Conservation (phyloP, 805 yeast species). For the Candida pseudofarinosa region DNA sequence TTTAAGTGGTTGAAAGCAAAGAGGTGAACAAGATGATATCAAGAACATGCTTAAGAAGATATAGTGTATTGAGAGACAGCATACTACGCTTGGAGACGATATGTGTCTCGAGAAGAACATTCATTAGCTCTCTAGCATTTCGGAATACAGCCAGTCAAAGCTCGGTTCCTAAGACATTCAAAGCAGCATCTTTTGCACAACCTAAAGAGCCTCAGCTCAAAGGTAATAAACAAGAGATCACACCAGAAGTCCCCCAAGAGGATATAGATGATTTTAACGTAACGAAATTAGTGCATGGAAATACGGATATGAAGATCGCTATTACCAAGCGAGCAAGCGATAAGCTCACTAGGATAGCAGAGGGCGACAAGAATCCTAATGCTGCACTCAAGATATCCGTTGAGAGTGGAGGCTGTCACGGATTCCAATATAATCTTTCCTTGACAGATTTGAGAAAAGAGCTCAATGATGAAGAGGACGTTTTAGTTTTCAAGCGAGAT, state of each 20-base stretch:
- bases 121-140: neutral
- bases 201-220: slow-evolving; percentile 19
- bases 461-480: slow-evolving; percentile 27
- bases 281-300: slow-evolving; percentile 33
- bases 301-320: slow-evolving; percentile 38
- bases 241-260: slow-evolving; percentile 14
- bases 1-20: neutral
- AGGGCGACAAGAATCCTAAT: slow-evolving; percentile 51
- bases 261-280: slow-evolving; percentile 27
- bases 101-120: neutral
- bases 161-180: slow-evolving; percentile 16
- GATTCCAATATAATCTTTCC: slow-evolving; percentile 82
- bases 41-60: neutral
- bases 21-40: neutral
- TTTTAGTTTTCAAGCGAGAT: slow-evolving; percentile 62
- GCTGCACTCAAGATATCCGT: slow-evolving; percentile 71
- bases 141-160: neutral
- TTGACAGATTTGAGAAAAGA: slow-evolving; percentile 45
- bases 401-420: slow-evolving; percentile 98
- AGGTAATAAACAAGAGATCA: slow-evolving; percentile 6
- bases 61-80: neutral
- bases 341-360: slow-evolving; percentile 51
- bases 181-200: slow-evolving; percentile 25
- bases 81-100: neutral
- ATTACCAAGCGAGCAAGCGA: slow-evolving; percentile 45